A percentile compares a stretch with the other conserved stretches of the same genome.
Evolutionary conservation across 371 early-diverging fungal species (phyloP).

Genomic region (Rhizomucor miehei): DNA sequence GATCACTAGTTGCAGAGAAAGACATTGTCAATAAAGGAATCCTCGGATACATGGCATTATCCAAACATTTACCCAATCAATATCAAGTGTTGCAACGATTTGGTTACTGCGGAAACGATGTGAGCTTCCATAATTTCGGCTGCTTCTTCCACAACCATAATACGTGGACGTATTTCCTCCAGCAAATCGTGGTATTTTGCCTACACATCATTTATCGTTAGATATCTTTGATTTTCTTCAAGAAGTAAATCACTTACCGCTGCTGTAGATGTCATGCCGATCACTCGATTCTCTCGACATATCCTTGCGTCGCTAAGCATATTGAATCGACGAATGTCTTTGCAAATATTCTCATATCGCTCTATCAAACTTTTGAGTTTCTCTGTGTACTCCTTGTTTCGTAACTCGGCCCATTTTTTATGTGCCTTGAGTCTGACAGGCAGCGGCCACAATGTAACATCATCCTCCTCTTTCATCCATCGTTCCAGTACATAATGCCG

Average conservation of each 20-base stretch:
- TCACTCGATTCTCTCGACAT: constrained; percentile 46
- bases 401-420: constrained; percentile 50
- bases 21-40: not conserved
- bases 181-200: constrained; percentile 62
- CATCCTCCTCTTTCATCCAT: constrained; percentile 37
- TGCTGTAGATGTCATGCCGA: constrained; percentile 74
- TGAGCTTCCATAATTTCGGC: constrained; percentile 76
- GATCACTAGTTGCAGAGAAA: constrained; percentile 46
- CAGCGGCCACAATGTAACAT: constrained; percentile 55
- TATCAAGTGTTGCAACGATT: constrained; percentile 59
- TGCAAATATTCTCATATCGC: constrained; percentile 34
- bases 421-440: constrained; percentile 53
- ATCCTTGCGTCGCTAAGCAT: constrained; percentile 43
- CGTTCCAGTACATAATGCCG: constrained; percentile 29
- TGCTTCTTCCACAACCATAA: constrained; percentile 74
- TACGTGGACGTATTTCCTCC: constrained; percentile 42
- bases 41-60: not conserved
- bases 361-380: constrained; percentile 30
- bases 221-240: not conserved
- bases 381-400: constrained; percentile 24
- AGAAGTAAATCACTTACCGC: constrained; percentile 64
- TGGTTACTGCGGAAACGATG: constrained; percentile 57
- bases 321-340: constrained; percentile 37
- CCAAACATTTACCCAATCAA: constrained; percentile 55
- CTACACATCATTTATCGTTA: constrained; percentile 16